phyloP scores from a whole-genome alignment of 371 early-diverging fungal genomes.

The Mucor lusitanicus region DNA sequence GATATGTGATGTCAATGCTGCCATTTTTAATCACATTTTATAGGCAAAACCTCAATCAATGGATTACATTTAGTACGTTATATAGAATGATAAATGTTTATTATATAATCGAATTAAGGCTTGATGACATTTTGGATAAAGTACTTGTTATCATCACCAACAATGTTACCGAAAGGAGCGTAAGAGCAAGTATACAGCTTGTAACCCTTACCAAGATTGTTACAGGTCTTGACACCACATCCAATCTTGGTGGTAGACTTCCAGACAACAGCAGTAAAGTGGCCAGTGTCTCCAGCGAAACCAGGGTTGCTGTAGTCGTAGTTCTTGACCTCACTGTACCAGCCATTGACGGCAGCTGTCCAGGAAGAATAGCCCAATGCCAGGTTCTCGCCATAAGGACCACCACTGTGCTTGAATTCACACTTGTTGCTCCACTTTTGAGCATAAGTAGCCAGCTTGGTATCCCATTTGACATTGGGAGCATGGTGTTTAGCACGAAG shows the following conservation, averaged over 20 bases:
- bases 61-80: too few relatives aligned
- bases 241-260: conserved; percentile 50
- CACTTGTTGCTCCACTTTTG: conserved; percentile 50
- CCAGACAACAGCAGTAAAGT: conserved; percentile 61
- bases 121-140: conserved; percentile 45
- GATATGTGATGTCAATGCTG: too few relatives aligned
- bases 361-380: conserved; percentile 35
- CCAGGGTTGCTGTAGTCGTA: conserved; percentile 43
- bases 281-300: conserved; percentile 39
- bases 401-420: conserved; percentile 39
- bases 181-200: conserved; percentile 54
- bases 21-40: too few relatives aligned
- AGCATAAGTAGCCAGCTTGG: conserved; percentile 43
- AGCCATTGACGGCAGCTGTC: conserved; percentile 25
- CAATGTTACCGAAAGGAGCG: conserved; percentile 47
- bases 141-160: conserved; percentile 20
- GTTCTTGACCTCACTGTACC: conserved; percentile 44
- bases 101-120: background rate
- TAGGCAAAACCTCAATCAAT: too few relatives aligned
- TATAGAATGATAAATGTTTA: background rate
- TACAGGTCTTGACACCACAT: conserved; percentile 52
- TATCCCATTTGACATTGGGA: conserved; percentile 49
- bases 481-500: conserved; percentile 46
- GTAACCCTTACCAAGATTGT: conserved; percentile 22
- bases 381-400: conserved; percentile 45